Evolutionary conservation across 768 basidiomycete species (phyloP).

Genomic region (Boletus rubropictus): DNA sequence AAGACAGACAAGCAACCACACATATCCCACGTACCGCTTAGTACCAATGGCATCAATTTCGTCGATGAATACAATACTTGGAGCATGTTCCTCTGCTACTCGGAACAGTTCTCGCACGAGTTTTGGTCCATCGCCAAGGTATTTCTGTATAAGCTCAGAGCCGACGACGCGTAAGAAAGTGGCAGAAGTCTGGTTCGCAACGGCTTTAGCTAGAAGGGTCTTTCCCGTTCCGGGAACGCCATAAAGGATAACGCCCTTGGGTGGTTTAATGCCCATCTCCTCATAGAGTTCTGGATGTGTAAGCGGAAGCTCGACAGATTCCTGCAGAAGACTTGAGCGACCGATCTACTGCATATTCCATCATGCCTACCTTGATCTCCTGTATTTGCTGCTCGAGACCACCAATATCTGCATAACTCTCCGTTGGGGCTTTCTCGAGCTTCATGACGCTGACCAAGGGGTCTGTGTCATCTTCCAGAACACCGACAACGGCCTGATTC

Average conservation of each 20-base stretch:
- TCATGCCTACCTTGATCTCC: constrained; percentile 82
- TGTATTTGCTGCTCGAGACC: constrained; percentile 96
- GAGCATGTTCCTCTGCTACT: constrained; percentile 95
- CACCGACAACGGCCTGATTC: constrained; percentile 90
- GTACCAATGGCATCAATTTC: constrained; percentile 99
- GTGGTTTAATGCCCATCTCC: constrained; percentile 99
- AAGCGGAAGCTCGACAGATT: constrained; percentile 95
- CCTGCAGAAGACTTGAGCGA: constrained; percentile 39
- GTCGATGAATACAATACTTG: constrained; percentile 98
- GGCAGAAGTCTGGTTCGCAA: constrained; percentile 96
- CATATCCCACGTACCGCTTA: constrained; percentile 64
- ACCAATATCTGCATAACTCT: constrained; percentile 98
- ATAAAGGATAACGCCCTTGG: constrained; percentile 98
- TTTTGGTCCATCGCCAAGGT: constrained; percentile 97
- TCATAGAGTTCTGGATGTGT: constrained; percentile 98
- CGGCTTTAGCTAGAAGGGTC: constrained; percentile 94
- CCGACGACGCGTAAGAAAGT: constrained; percentile 97
- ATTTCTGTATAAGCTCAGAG: constrained; percentile 98
- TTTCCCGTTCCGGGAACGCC: constrained; percentile 99
- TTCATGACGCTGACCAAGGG: constrained; percentile 99
- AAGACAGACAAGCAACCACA: neutral
- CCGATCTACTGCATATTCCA: neutral
- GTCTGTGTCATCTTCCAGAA: constrained; percentile 90
- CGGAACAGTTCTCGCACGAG: constrained; percentile 96
- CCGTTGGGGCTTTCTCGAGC: constrained; percentile 97